Evolutionary conservation across 164 flowering plant species (phyloP), one percentile per base, ranked within the genome.

Genomic region (Vitis labrusca): DNA sequence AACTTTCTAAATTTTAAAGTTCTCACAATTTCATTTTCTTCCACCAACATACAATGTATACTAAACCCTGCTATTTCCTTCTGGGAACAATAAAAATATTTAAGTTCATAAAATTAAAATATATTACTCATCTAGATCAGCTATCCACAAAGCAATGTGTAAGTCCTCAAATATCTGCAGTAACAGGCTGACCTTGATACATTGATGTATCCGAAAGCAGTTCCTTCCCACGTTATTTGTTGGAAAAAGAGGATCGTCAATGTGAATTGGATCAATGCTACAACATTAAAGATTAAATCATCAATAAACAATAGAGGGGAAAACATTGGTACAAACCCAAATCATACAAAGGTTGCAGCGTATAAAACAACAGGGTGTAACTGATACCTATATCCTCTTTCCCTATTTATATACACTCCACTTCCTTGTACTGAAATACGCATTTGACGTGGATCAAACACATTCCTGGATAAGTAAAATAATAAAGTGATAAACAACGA

Each of bases 361-460:
- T 59, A 61, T 3, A 72, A 48, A 68, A 32, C 32, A 57, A 68
- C 12, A 50, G 65, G 54, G 52, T 64, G 23, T 2, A 15, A 29
- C 47, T 14, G 61, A 77, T 80, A 94, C 97, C 97, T 86, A 59
- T 84, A 83, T 30, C 99, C 99, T 73, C 92, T 83, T 80, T 91
- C 99, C 77, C 99, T 84, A 30, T 83, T 88, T 63, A 91, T 80
- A 75, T 94, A 94, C 9, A 88, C 66, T 32, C 99, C 98, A 86
- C 91, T 91, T 68, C 99, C 99, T 78, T 85, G 91, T 37, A 94
- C 87, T 50, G 99, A 94, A 37, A 92, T 78, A 65, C 98, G 96
- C 92, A 94, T 94, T 81, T 88, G 96, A 30, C 99, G 97, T 61
- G 98, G 97, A 83, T 94, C 98, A 88, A 92, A 94, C 72, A 94